phyloP scores from a whole-genome alignment of 345 rosid species.

The Clarkia xantiana region DNA sequence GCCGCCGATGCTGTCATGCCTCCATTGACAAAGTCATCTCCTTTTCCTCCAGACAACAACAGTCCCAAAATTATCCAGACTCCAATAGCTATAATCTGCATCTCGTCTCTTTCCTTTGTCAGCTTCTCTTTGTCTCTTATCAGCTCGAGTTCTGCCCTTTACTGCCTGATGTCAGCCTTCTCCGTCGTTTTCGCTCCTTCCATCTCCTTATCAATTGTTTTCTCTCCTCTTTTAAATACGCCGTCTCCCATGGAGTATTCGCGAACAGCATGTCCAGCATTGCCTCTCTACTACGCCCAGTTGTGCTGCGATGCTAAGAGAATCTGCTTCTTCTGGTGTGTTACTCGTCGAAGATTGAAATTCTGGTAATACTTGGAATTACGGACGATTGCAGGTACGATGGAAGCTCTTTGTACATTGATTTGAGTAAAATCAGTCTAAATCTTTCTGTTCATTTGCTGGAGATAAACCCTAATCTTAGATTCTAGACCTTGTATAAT shows the following conservation, averaged over 20 bases:
- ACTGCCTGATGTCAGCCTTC: slow-evolving; percentile 15
- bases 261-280: slow-evolving; percentile 4
- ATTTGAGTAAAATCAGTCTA: no score
- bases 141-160: not conserved
- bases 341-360: not conserved
- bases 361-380: not conserved
- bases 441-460: no score
- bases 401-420: no score
- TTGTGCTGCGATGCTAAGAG: not conserved
- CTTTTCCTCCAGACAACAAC: no score
- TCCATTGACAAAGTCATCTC: no score
- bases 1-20: no score
- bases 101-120: slow-evolving; percentile 7
- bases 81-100: no score
- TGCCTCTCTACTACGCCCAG: not conserved
- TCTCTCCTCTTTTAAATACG: slow-evolving; percentile 5
- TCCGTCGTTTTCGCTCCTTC: slow-evolving; percentile 8
- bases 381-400: no score
- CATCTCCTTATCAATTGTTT: slow-evolving; percentile 2
- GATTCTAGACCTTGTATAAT: no score
- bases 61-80: no score
- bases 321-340: not conserved
- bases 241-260: slow-evolving; percentile 9
- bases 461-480: no score
- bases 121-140: slow-evolving; percentile 13